Evolutionary conservation across 2,329 filamentous ascomycete genomes (phyloP), one percentile per base, ranked within the genome.

Genomic region (Colletotrichum sp.): DNA sequence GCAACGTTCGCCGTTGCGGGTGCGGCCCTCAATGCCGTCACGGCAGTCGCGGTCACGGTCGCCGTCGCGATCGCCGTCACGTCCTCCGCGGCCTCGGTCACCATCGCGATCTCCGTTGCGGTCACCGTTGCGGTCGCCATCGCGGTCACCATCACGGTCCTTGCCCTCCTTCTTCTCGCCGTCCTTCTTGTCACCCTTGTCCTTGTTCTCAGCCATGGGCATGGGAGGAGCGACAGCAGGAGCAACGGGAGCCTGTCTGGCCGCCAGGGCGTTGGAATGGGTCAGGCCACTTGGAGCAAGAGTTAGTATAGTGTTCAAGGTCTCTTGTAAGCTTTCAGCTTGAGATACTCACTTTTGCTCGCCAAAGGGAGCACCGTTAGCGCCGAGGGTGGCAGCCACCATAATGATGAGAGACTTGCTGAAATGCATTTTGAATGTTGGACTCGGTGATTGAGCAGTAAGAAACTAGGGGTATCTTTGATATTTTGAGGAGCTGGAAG

Each of bases 331-430:
- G 6, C 5, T 10, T 24, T 24, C 36, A 10, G 16, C 24, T n/a
- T 18, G n/a, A 18, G 13, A 13, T 26, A 36, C 74, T 12, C 28
- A 65, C 74, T 49, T 74, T 30, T 69, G 64, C 55, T 76, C 74
- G 30, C 70, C 63, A 28, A 72, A 76, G 8, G 74, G 74, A 26
- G 70, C 74, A 26, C 64, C 74, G 28, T 68, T 76, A 28, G 70
- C 74, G 16, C 74, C 74, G 64, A 76, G 73, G 18, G 74, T 66
- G 64, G 74, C 74, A 13, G 70, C 74, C 21, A 76, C 74, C 74
- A 76, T 76, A 21, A 76, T 16, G 59, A 76, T 69, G 21, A 76
- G 74, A 18, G 74, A 76, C 26, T 76, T 34, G 59, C 63, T 69
- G 74, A 76, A 76, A 65, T 65, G 74, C 74, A 76, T 76, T 34